Evolutionary conservation across 2,329 filamentous ascomycete species (phyloP).

Genomic region (Aspergillus spinulosporus): DNA sequence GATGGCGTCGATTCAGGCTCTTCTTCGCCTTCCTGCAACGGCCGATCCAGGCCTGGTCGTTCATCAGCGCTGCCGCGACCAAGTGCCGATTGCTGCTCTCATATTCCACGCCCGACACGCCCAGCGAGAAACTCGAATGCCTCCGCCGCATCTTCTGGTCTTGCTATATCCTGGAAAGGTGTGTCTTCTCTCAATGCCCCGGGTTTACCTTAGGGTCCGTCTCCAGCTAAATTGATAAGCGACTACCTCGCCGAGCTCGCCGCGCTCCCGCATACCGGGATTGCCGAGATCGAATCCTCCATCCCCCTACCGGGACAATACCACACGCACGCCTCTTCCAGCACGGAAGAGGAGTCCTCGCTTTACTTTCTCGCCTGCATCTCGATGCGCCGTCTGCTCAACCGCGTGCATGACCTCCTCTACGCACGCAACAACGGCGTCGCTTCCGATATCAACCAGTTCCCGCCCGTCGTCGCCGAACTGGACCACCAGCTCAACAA

Average conservation of each 20-base stretch:
- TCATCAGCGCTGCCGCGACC: constrained; percentile 51
- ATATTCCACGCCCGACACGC: constrained; percentile 41
- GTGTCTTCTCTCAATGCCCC: constrained; percentile 16
- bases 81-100: constrained; percentile 54
- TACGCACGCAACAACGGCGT: constrained; percentile 51
- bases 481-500: constrained; percentile 37
- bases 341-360: constrained; percentile 50
- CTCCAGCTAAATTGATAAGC: constrained; percentile 27
- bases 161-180: constrained; percentile 56
- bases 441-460: constrained; percentile 47
- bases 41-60: constrained; percentile 56
- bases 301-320: constrained; percentile 52
- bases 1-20: constrained; percentile 27
- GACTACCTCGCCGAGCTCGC: constrained; percentile 57
- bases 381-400: constrained; percentile 33
- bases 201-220: too few species aligned
- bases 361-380: constrained; percentile 58
- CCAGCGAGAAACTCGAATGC: constrained; percentile 48
- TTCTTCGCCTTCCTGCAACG: constrained; percentile 55
- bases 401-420: constrained; percentile 39
- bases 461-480: constrained; percentile 49
- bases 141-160: constrained; percentile 57
- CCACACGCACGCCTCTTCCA: constrained; percentile 44
- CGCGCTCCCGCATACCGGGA: constrained; percentile 52
- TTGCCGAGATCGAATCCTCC: constrained; percentile 54